A percentile compares a stretch with the other conserved stretches of the same genome.
These are phyloP conservation scores for Uromyces viciae-fabae DNA, from an alignment of 1,284 basidiomycete species.

Conservation along the genomic window DNA sequence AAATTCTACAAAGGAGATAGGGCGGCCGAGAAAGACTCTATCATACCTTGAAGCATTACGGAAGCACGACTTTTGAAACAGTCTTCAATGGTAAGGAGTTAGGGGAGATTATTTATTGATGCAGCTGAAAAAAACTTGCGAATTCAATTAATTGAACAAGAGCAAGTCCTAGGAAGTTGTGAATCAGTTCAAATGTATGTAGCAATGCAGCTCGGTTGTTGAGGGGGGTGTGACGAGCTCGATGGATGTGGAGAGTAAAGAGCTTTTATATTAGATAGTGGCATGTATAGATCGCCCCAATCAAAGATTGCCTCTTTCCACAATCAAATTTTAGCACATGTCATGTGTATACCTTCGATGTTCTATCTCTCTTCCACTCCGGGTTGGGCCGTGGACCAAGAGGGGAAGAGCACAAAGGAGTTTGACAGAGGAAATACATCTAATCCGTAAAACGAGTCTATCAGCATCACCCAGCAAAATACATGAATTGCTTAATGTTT, in stretches of 20 bases:
- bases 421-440: conserved; percentile 20
- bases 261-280: conserved; percentile 20
- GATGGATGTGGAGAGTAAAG: conserved; percentile 17
- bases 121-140: conserved; percentile 10
- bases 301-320: conserved; percentile 27
- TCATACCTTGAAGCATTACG: conserved; percentile 33
- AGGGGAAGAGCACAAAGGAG: conserved; percentile 13
- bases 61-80: conserved; percentile 1
- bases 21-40: conserved; percentile 9
- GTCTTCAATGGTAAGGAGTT: conserved; percentile 11
- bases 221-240: conserved; percentile 23
- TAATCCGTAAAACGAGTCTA: conserved; percentile 27
- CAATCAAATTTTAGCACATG: conserved; percentile 26
- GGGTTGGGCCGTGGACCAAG: conserved; percentile 6
- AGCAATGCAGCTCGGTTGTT: conserved; percentile 20
- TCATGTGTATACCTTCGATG: background rate
- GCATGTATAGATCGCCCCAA: conserved; percentile 28
- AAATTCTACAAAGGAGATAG: conserved; percentile 21
- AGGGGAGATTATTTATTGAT: conserved; percentile 15
- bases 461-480: conserved; percentile 17
- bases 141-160: conserved; percentile 11
- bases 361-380: conserved; percentile 5
- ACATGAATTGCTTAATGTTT: background rate
- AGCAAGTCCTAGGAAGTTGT: conserved; percentile 11
- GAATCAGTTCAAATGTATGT: conserved; percentile 17